Evolutionary conservation across 345 rosid species (phyloP).

Genomic region (Salix suchowensis): DNA sequence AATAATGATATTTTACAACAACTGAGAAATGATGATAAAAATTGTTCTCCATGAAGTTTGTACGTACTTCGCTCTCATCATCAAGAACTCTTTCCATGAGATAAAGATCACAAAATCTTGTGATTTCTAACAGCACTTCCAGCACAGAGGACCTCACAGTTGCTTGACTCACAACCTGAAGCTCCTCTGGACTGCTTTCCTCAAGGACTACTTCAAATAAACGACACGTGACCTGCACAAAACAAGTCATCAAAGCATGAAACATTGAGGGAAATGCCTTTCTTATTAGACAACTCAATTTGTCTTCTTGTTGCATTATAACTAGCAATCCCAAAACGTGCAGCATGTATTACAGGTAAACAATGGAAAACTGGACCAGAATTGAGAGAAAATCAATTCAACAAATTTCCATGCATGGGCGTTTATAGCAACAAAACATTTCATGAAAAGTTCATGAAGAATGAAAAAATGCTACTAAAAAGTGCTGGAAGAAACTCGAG

Average conservation of each 20-base stretch:
- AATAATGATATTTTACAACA: background rate
- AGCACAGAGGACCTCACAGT: constrained; percentile 83
- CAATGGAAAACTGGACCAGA: background rate
- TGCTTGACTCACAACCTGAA: constrained; percentile 68
- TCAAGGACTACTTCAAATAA: constrained; percentile 85
- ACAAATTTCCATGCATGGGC: background rate
- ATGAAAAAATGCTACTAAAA: background rate
- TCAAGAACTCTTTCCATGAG: constrained; percentile 99
- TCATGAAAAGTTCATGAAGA: background rate
- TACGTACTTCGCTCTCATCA: constrained; percentile 80
- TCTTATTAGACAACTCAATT: background rate
- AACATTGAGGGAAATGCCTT: constrained; percentile 6
- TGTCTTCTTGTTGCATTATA: background rate
- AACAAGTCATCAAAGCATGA: constrained; percentile 5
- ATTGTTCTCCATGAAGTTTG: constrained; percentile 1
- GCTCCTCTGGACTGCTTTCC: constrained; percentile 84
- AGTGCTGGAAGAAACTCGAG: background rate
- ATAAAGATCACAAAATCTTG: constrained; percentile 87
- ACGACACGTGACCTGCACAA: constrained; percentile 81
- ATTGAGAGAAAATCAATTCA: background rate
- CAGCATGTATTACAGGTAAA: background rate
- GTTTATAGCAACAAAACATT: background rate
- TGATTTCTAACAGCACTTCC: constrained; percentile 90
- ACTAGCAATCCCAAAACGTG: background rate
- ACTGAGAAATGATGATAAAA: constrained; percentile 1